A percentile compares a stretch with the other conserved stretches of the same genome.
Conservation (phyloP, 768 basidiomycete genomes). For the Cystobasidium ongulense region DNA sequence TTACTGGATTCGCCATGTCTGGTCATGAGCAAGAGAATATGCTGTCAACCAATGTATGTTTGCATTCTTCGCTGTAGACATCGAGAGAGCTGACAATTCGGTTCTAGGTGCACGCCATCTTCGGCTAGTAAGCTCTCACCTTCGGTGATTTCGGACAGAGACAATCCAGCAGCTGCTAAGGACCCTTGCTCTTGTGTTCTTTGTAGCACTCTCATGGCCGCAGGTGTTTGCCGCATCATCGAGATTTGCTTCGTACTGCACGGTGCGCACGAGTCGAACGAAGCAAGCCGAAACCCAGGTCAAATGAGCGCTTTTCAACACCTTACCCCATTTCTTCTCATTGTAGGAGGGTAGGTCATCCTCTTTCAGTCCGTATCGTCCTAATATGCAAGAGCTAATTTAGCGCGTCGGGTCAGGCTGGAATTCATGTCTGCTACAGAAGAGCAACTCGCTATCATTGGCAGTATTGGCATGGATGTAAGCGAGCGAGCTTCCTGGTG, state of each 20-base stretch:
- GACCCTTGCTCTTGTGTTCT: background rate
- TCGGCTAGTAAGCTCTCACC: constrained; percentile 11
- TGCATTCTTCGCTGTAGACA: background rate
- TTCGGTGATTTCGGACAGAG: too few relatives aligned
- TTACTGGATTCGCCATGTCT: constrained; percentile 12
- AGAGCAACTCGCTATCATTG: background rate
- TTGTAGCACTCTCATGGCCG: constrained; percentile 6
- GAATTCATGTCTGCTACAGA: constrained; percentile 21
- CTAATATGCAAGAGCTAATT: too few relatives aligned
- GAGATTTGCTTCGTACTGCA: constrained; percentile 7
- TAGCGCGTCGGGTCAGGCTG: too few relatives aligned
- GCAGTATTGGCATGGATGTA: constrained; percentile 7
- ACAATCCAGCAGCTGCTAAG: too few relatives aligned
- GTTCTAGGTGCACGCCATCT: constrained; percentile 7
- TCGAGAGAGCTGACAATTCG: background rate
- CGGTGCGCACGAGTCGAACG: background rate
- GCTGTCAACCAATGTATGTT: constrained; percentile 3
- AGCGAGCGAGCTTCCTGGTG: background rate
- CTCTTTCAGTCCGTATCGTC: background rate
- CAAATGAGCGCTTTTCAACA: constrained; percentile 7
- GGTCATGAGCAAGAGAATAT: constrained; percentile 12
- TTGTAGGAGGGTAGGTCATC: background rate
- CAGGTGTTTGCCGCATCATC: constrained; percentile 2
- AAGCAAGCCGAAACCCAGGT: background rate
- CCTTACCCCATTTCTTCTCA: background rate